Percentiles rank a stretch among this genome's conserved stretches.
Evolutionary conservation across 2,329 filamentous ascomycete species (phyloP).

Genomic region (Aureobasidium lini): DNA sequence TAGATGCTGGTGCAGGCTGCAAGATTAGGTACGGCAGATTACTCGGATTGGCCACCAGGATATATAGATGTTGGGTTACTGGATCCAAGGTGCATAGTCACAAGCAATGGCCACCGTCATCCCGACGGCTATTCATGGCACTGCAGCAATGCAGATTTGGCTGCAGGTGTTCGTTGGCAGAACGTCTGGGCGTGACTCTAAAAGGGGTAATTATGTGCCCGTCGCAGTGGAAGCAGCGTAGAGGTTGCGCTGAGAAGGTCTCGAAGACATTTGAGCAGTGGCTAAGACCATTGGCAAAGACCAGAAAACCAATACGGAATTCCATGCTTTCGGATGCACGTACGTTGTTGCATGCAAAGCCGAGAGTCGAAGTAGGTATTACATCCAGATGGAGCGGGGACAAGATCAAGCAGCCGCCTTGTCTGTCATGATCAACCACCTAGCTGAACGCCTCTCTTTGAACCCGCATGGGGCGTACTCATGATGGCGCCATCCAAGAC

Average conservation of each 20-base stretch:
- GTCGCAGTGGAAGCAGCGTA: neutral
- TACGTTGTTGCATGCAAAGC: constrained; percentile 10
- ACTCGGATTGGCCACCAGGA: neutral
- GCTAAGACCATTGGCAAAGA: constrained; percentile 12
- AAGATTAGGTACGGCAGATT: neutral
- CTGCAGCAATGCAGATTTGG: constrained; percentile 12
- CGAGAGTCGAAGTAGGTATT: neutral
- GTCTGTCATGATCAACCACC: constrained; percentile 4
- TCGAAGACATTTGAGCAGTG: constrained; percentile 1
- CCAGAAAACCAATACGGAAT: constrained; percentile 6
- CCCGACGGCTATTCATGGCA: constrained; percentile 13
- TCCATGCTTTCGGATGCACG: constrained; percentile 7
- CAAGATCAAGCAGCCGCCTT: constrained; percentile 4
- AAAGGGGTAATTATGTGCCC: constrained; percentile 2
- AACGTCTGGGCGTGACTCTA: neutral
- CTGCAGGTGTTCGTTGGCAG: constrained; percentile 9
- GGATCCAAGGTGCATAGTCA: neutral
- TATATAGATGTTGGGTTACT: constrained; percentile 6
- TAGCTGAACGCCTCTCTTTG: constrained; percentile 6
- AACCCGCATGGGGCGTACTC: neutral
- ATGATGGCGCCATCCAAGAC: neutral
- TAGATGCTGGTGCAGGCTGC: neutral
- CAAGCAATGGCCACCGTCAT: neutral
- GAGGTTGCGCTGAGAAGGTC: neutral
- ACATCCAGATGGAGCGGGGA: neutral